Evolutionary conservation across 164 flowering plant genomes (phyloP), one percentile per base, ranked within the genome.

Genomic region (Vitis labrusca): DNA sequence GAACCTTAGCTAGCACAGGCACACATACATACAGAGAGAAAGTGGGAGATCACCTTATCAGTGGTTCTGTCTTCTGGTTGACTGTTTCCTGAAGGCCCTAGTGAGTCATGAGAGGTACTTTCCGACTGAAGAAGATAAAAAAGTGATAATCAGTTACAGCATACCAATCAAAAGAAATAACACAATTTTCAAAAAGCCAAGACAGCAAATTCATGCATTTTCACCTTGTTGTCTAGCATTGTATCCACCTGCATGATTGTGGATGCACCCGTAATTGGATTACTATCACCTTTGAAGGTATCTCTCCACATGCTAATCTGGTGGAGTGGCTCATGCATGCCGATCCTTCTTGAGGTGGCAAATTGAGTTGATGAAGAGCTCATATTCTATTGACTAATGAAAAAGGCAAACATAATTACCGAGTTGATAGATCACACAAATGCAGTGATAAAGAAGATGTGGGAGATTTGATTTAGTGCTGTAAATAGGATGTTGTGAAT

Each of bases 241-340:
- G 66, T 47, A 65, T 82, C 84, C 44, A 67, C 74, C 15, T 68
- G 73, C 8, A 63, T 50, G 14, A 70, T 56, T n/a, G 75, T 19
- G 64, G 82, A 76, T 9, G 75, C 75, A 29, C 70, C 74, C 8
- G 71, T 69, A 65, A 63, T 78, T 37, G 77, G 72, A 73, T 53
- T 76, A 49, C 67, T 68, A 56, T 77, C 69, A 29, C 73, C 67
- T 51, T 71, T 76, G 64, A 81, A 81, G 44, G 72, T 27, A 51
- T 82, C 83, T 61, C 67, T 81, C 91, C 88, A 84, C 67, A 69
- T 73, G 67, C 62, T 72, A 19, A 83, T 70, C 60, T 82, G 87
- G 62, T 82, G 82, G 50, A 73, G 69, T n/a, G 87, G 85, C 70
- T 87, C 88, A 52, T 74, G 82, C 49, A 83, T 67, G 9, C 81